Evolutionary conservation across 768 basidiomycete species (phyloP), one percentile per base, ranked within the genome.

Genomic region (Podaxis rugospora): DNA sequence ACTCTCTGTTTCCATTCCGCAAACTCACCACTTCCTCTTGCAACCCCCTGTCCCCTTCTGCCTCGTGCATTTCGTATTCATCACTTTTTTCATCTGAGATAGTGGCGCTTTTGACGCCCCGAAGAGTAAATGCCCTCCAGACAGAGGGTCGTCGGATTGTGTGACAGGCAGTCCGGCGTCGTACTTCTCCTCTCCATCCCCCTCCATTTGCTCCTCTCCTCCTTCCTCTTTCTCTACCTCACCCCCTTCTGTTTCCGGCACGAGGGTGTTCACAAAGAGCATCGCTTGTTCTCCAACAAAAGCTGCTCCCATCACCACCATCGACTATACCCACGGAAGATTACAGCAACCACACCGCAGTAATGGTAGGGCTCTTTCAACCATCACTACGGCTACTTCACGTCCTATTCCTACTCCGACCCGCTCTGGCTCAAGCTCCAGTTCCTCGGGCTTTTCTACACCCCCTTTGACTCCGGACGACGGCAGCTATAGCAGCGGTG

Each of bases 91-190:
- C 53, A 52, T 67, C 56, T 49, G 51, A 4, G 54, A 2, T 63
- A 93, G 92, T 94, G 92, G 92, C 88, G 92, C 78, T 92, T 94
- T 94, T 94, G 92, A 94, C 92, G 81, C 79, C 82, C 90, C 92
- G 67, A 87, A 83, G 70, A 76, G 76, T 66, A 94, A 94, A 94
- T 94, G 92, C 92, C 92, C 92, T 91, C 92, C 91, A 68, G 88
- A 91, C 72, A 71, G 92, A 89, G 92, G 92, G 92, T 94, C 92
- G 91, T 87, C 85, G 81, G 86, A 83, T 83, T 88, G 90, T 85
- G 92, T 94, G 92, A 94, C 89, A 94, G 92, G 84, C 90, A 83
- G 86, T 79, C 83, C 83, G 87, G 84, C 90, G 92, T 78, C 80
- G 71, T 75, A 73, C 63, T 75, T 79, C 68, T 78, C 76, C 74